Evolutionary conservation across 495 filamentous ascomycete species (phyloP).

Genomic region (Haplographium delicatum): DNA sequence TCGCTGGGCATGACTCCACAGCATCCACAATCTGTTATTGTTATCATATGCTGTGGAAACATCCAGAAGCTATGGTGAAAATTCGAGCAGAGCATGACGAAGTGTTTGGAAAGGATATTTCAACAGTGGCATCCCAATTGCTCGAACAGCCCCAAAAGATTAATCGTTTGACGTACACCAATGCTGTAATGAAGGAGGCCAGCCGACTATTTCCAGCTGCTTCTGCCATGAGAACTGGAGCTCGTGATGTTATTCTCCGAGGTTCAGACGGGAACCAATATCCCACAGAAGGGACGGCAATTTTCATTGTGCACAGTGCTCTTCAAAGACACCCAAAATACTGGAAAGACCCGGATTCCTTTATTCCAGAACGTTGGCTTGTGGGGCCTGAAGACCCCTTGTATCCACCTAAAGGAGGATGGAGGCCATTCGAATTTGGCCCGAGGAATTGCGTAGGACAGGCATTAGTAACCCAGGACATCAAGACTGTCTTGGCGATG

Average conservation of each 20-base stretch:
- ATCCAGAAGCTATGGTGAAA: conserved; percentile 22
- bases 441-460: conserved; percentile 45
- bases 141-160: conserved; percentile 27
- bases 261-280: conserved; percentile 13
- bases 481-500: conserved; percentile 39
- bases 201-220: conserved; percentile 37
- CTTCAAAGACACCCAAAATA: conserved; percentile 34
- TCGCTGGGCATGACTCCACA: conserved; percentile 21
- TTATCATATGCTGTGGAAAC: conserved; percentile 27
- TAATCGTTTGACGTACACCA: conserved; percentile 38
- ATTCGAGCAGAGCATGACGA: conserved; percentile 32
- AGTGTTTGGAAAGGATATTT: conserved; percentile 26
- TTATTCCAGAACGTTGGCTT: conserved; percentile 42
- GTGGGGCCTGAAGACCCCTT: conserved; percentile 29
- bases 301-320: conserved; percentile 28
- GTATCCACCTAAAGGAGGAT: conserved; percentile 39
- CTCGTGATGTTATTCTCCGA: background rate
- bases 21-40: conserved; percentile 14
- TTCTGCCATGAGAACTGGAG: conserved; percentile 15
- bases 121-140: conserved; percentile 21
- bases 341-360: conserved; percentile 35
- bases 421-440: conserved; percentile 42
- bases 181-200: conserved; percentile 42
- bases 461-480: conserved; percentile 43
- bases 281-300: conserved; percentile 24